These are phyloP conservation scores for Stephanodiscus triporus DNA, from an alignment of 108 stramenopile species.

Conservation along the genomic window DNA sequence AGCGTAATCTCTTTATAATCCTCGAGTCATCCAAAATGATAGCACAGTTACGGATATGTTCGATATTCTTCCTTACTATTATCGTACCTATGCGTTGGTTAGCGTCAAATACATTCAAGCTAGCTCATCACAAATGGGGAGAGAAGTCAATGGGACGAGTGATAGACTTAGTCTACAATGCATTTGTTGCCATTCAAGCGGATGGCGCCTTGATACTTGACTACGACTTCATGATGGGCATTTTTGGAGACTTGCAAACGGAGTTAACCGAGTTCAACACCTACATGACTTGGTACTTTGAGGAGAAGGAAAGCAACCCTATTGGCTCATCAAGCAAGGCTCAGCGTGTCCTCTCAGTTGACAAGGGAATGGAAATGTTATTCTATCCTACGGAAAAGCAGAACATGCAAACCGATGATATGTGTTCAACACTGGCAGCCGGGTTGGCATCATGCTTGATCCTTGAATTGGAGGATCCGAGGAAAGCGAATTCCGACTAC, in stretches of 20 bases:
- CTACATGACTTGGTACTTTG: conserved; percentile 7
- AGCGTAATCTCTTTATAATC: too few species aligned
- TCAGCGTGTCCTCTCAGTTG: too few species aligned
- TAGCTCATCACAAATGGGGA: conserved; percentile 9
- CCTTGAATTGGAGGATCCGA: neutral
- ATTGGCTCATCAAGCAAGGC: neutral
- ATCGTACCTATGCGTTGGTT: neutral
- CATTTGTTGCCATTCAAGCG: too few species aligned
- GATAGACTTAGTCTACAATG: neutral
- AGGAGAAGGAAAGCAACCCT: conserved; percentile 9
- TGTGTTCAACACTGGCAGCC: neutral
- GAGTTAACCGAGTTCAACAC: too few species aligned
- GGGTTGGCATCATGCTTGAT: neutral
- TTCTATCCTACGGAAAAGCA: too few species aligned
- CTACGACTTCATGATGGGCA: neutral
- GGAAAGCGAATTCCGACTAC: neutral
- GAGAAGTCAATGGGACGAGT: conserved; percentile 10
- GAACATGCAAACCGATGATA: neutral
- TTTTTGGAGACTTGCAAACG: too few species aligned
- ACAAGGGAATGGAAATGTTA: too few species aligned
- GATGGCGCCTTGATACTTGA: too few species aligned
- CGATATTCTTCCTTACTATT: neutral
- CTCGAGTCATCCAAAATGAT: too few species aligned
- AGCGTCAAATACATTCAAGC: conserved; percentile 13
- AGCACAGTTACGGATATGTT: too few species aligned